Percentiles rank a stretch among this genome's conserved stretches.
Conservation (phyloP, 257 asterid species). For the Verbena officinalis region DNA sequence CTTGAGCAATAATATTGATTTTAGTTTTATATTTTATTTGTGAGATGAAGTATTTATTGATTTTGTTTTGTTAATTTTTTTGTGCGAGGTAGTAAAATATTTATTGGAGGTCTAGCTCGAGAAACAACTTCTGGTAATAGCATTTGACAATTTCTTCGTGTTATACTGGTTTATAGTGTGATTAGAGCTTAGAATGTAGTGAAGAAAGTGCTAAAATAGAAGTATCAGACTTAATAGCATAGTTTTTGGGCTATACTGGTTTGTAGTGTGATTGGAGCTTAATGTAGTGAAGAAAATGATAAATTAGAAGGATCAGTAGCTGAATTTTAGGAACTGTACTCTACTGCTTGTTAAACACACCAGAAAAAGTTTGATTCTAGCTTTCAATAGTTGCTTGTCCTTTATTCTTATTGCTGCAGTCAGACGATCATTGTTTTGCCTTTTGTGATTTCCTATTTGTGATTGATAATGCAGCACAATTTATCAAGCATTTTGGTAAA, state of each 20-base stretch:
- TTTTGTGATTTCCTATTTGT: neutral
- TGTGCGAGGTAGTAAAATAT: slow-evolving; percentile 50
- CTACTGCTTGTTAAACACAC: neutral
- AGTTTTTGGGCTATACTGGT: neutral
- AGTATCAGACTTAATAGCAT: neutral
- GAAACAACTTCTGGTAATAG: slow-evolving; percentile 57
- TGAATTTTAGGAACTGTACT: no score
- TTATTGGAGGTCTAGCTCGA: slow-evolving; percentile 65
- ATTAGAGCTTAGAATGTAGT: neutral
- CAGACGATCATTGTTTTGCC: neutral
- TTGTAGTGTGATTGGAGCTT: neutral
- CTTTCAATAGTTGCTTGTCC: neutral
- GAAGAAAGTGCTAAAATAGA: neutral
- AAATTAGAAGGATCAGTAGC: neutral
- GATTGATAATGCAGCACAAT: slow-evolving; percentile 41
- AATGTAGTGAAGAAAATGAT: neutral
- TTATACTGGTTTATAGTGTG: neutral
- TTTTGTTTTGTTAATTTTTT: slow-evolving; percentile 1
- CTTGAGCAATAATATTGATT: neutral
- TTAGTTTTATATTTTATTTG: neutral
- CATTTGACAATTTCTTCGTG: neutral
- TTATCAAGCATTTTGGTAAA: slow-evolving; percentile 59
- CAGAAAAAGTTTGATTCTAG: slow-evolving; percentile 1
- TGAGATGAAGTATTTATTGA: neutral
- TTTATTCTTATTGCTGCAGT: neutral